Base-by-base conservation (phyloP, 441 rosid genomes). In the Francoa sonchifolia region DNA sequence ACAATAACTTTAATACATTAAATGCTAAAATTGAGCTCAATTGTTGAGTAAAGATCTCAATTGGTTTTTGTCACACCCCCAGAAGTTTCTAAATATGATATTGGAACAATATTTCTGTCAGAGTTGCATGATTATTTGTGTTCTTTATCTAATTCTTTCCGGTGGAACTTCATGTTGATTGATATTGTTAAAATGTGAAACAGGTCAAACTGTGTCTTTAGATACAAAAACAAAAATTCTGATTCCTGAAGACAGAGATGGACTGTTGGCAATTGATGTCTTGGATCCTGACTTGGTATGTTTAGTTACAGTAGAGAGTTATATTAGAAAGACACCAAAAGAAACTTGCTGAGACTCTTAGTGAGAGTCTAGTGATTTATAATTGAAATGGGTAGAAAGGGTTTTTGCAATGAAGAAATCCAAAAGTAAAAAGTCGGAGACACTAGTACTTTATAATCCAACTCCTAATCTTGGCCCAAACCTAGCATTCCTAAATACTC, bases 231-330 rank as follows among this genome's bases (percentile, higher is more conserved):
- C 89, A 19, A 66, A 41, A 31, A 62, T 90, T 56, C 57, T 56
- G 38, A 94, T 90, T 54, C 98, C 98, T 0, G 84, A 85, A 57
- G 98, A 79, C 6, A 77, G 98, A 77, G 59, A 67, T 66, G 98
- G 98, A 10, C 59, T 90, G n/a, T 44, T 61, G 47, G 96, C 98
- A 15, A 79, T 90, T 44, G 96, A 90, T 62, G 67, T 71, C 33
- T 64, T 90, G 75, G 98, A 90, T 65, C 98, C 96, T 4, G 94
- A 85, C 65, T 5, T 90, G 93, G 98, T 90, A 81, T 6, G 15
- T 26, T 17, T 48, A 10, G 6, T 39, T 41, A 17, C n/a, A 13
- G 16, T 2, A 7, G 30, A 7, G 10, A 14, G 19, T 17, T 18
- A 33, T 8, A 32, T 3, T 1, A 20, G 16, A 25, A 34, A 5